A percentile compares a stretch with the other conserved stretches of the same genome.
Conservation (phyloP, 2,329 filamentous ascomycete genomes). For the Hypoxylon sp. region DNA sequence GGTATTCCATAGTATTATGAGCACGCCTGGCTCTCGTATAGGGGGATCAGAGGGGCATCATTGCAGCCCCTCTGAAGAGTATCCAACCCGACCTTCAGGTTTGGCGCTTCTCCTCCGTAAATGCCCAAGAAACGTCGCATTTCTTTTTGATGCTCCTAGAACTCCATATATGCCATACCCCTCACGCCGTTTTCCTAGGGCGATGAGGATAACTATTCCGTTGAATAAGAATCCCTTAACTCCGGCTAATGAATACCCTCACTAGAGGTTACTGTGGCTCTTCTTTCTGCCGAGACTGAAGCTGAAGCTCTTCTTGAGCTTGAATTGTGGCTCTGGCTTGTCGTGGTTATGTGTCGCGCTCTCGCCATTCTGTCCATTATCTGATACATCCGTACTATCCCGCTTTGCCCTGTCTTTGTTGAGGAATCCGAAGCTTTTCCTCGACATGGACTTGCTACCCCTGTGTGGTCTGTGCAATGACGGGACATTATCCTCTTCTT, state of each 20-base stretch:
- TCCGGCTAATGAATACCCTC: slow-evolving; percentile 26
- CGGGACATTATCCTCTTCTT: slow-evolving; percentile 61
- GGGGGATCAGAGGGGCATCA: slow-evolving; percentile 4
- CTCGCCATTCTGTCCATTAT: slow-evolving; percentile 54
- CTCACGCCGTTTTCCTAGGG: slow-evolving; percentile 16
- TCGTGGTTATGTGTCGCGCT: slow-evolving; percentile 49
- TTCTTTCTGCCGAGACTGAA: slow-evolving; percentile 80
- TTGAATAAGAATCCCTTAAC: slow-evolving; percentile 25
- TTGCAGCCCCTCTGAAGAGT: slow-evolving; percentile 27
- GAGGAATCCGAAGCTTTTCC: slow-evolving; percentile 80
- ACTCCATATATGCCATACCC: slow-evolving; percentile 44
- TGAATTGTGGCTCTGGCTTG: slow-evolving; percentile 62
- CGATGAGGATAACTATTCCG: slow-evolving; percentile 21
- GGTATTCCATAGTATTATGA: slow-evolving; percentile 29
- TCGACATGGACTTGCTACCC: slow-evolving; percentile 83
- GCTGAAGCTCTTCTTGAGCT: slow-evolving; percentile 75
- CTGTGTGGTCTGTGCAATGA: slow-evolving; percentile 76
- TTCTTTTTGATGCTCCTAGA: slow-evolving; percentile 40
- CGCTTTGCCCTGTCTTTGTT: slow-evolving; percentile 65
- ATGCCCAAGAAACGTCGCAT: slow-evolving; percentile 39
- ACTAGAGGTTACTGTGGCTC: slow-evolving; percentile 66
- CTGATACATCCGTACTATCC: slow-evolving; percentile 55
- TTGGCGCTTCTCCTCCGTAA: slow-evolving; percentile 34
- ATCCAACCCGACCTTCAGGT: slow-evolving; percentile 35
- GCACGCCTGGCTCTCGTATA: slow-evolving; percentile 20